Conservation (phyloP, 768 basidiomycete species). For the Lactarius psammicola region DNA sequence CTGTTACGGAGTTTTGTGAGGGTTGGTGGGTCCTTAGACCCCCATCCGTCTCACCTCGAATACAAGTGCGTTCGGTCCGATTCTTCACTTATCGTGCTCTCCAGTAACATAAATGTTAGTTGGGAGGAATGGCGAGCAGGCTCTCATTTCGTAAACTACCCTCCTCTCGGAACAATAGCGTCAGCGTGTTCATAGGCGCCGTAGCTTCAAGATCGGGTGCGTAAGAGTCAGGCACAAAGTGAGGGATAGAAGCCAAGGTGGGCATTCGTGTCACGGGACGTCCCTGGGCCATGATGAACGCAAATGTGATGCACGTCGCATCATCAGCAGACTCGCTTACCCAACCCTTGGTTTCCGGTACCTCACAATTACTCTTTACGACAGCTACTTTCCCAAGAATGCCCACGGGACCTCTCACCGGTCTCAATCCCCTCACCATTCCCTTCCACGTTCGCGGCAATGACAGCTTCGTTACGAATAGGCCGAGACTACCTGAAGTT, state of each 20-base stretch:
- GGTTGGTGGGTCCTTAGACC: background rate
- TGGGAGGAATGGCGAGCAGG: conserved; percentile 1
- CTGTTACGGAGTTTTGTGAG: background rate
- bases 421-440: background rate
- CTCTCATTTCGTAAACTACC: background rate
- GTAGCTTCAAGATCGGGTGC: background rate
- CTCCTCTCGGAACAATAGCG: background rate
- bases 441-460: conserved; percentile 1
- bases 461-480: conserved; percentile 1
- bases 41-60: background rate
- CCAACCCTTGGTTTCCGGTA: background rate
- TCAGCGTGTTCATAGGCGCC: background rate
- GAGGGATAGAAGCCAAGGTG: background rate
- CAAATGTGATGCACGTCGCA: conserved; percentile 12
- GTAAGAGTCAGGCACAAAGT: conserved; percentile 1
- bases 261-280: conserved; percentile 10
- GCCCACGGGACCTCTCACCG: background rate
- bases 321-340: conserved; percentile 18
- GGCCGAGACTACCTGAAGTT: background rate
- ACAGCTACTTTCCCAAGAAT: background rate
- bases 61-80: background rate
- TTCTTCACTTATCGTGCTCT: background rate
- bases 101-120: background rate
- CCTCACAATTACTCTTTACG: background rate
- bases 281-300: background rate